Percentiles rank a stretch among this genome's conserved stretches.
phyloP scores from a whole-genome alignment of 2,329 filamentous ascomycete genomes.

The Coniochaeta ligniaria region DNA sequence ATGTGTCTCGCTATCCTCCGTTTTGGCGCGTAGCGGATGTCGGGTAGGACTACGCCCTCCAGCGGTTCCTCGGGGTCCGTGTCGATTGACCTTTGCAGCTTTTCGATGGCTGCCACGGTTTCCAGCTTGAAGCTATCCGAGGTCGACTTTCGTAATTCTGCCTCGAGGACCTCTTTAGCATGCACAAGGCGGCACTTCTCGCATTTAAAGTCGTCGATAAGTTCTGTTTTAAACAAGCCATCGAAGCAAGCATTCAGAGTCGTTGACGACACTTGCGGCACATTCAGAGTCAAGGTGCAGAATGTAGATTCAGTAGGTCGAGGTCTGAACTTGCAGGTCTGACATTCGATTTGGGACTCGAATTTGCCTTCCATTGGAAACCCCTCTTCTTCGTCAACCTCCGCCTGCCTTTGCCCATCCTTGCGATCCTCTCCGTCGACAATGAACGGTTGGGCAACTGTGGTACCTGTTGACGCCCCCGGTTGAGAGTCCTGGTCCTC shows the following conservation, averaged over 20 bases:
- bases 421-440: not conserved
- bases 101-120: conserved; percentile 52
- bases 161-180: conserved; percentile 57
- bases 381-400: conserved; percentile 51
- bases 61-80: conserved; percentile 74
- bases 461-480: conserved; percentile 4
- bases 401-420: conserved; percentile 7
- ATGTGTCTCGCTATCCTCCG: conserved; percentile 82
- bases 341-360: conserved; percentile 92
- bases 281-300: conserved; percentile 84
- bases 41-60: conserved; percentile 66
- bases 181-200: conserved; percentile 86
- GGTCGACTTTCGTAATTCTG: conserved; percentile 44
- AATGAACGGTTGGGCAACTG: not conserved
- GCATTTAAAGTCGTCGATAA: conserved; percentile 95
- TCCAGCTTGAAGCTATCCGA: conserved; percentile 43
- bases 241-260: conserved; percentile 86
- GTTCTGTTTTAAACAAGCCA: conserved; percentile 86
- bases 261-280: conserved; percentile 76
- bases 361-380: conserved; percentile 90
- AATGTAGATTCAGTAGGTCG: conserved; percentile 79
- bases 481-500: not conserved
- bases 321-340: conserved; percentile 83
- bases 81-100: conserved; percentile 63
- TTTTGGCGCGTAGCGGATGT: conserved; percentile 67